A percentile compares a stretch with the other conserved stretches of the same genome.
Conservation (phyloP, 495 filamentous ascomycete genomes). For the Margaritispora aquatica region DNA sequence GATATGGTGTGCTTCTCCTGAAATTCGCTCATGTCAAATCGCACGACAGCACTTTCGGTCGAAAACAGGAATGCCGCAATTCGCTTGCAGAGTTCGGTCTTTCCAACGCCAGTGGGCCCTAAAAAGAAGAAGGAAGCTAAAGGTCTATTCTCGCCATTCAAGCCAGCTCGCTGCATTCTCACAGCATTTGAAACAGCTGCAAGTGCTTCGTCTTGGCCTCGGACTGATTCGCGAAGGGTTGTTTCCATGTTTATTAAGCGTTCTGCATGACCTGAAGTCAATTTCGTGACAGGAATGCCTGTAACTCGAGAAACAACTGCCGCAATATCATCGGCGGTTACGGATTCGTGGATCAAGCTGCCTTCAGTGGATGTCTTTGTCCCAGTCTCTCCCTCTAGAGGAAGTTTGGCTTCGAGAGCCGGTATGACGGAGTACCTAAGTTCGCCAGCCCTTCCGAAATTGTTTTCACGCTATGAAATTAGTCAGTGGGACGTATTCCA, state of each 20-base stretch:
- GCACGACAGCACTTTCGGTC: conserved; percentile 79
- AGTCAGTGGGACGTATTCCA: neutral
- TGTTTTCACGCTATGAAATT: conserved; percentile 62
- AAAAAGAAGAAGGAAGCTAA: conserved; percentile 96
- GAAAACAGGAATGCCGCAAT: conserved; percentile 90
- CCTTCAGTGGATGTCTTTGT: conserved; percentile 31
- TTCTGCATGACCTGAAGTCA: conserved; percentile 88
- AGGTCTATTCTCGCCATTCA: conserved; percentile 86
- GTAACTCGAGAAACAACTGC: conserved; percentile 85
- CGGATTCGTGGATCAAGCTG: conserved; percentile 78
- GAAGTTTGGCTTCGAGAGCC: conserved; percentile 66
- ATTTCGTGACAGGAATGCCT: conserved; percentile 84
- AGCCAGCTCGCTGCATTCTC: conserved; percentile 85
- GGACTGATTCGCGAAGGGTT: conserved; percentile 72
- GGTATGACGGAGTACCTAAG: conserved; percentile 84
- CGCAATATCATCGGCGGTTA: conserved; percentile 89
- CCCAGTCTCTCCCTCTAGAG: conserved; percentile 58
- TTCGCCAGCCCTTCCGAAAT: conserved; percentile 84
- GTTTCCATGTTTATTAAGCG: conserved; percentile 95
- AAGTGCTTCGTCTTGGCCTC: conserved; percentile 91
- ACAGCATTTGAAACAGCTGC: conserved; percentile 89
- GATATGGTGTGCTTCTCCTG: conserved; percentile 96
- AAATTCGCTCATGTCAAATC: conserved; percentile 98
- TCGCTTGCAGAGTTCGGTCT: conserved; percentile 96
- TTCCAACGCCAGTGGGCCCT: conserved; percentile 92